Percentiles rank a stretch among this genome's conserved stretches.
phyloP scores from a whole-genome alignment of 129 eudicot genomes.

The Flaveria robusta region DNA sequence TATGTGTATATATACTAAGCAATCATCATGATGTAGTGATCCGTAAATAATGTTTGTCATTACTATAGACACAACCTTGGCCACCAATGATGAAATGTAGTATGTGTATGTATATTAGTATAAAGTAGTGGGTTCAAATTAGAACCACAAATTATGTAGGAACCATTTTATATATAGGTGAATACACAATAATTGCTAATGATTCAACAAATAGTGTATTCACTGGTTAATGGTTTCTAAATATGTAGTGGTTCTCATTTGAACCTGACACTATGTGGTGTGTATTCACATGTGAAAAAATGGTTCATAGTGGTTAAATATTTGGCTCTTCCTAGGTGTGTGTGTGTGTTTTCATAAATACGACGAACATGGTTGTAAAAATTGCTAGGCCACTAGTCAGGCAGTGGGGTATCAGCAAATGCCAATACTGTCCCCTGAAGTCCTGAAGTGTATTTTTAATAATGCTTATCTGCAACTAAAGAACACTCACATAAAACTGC shows the following conservation, averaged over 20 bases:
- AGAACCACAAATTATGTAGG: background rate
- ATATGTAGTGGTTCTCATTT: no score
- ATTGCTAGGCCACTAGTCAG: background rate
- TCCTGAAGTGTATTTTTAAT: background rate
- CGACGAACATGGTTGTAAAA: background rate
- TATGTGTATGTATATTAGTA: background rate
- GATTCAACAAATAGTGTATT: no score
- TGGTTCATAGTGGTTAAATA: no score
- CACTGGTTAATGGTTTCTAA: no score
- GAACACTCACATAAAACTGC: background rate
- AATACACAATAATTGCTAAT: background rate
- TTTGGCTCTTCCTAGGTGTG: background rate
- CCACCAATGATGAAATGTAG: background rate
- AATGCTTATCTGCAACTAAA: slow-evolving; percentile 1
- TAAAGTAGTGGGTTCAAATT: background rate
- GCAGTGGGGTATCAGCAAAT: background rate
- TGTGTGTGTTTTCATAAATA: background rate
- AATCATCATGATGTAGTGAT: background rate
- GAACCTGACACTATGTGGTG: no score
- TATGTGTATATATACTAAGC: background rate
- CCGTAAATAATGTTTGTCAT: background rate
- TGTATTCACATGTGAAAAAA: background rate
- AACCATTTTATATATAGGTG: background rate
- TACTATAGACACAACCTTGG: slow-evolving; percentile 2
- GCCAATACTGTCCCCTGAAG: background rate